These are phyloP conservation scores for Steccherinum ochraceum DNA, from an alignment of 768 basidiomycete species.

Conservation along the genomic window DNA sequence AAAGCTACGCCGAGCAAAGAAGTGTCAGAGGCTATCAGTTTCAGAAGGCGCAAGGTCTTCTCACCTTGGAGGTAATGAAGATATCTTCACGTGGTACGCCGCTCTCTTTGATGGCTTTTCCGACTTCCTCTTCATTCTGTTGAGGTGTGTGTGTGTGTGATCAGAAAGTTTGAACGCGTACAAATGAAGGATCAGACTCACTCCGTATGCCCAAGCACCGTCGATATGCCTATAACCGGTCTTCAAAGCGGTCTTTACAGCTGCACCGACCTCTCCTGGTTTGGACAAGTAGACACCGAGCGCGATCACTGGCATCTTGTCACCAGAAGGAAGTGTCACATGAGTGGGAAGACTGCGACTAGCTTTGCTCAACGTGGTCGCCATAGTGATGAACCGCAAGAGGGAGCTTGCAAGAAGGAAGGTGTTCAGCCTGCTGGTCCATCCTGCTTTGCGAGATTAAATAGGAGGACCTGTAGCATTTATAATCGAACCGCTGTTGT, in stretches of 20 bases:
- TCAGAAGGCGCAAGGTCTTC: too few relatives aligned
- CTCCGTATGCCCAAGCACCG: constrained; percentile 65
- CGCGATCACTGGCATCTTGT: constrained; percentile 61
- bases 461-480: too few relatives aligned
- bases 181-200: constrained; percentile 26
- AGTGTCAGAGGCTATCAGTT: too few relatives aligned
- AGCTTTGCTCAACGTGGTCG: too few relatives aligned
- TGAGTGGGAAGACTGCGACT: constrained; percentile 39
- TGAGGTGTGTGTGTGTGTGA: neutral
- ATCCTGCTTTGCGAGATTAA: too few relatives aligned
- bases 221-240: constrained; percentile 70
- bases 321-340: constrained; percentile 59
- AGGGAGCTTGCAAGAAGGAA: too few relatives aligned
- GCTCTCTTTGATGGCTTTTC: constrained; percentile 52
- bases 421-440: too few relatives aligned
- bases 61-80: constrained; percentile 66
- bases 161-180: too few relatives aligned
- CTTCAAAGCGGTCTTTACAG: constrained; percentile 59
- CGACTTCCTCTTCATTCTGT: constrained; percentile 68
- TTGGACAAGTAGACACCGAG: constrained; percentile 65
- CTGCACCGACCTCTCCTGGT: constrained; percentile 54
- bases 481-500: too few relatives aligned
- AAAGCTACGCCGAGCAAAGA: too few relatives aligned
- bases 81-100: constrained; percentile 55
- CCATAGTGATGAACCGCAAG: too few relatives aligned